Evolutionary conservation across 2,329 filamentous ascomycete species (phyloP).

Genomic region (Aureobasidium pullulans): DNA sequence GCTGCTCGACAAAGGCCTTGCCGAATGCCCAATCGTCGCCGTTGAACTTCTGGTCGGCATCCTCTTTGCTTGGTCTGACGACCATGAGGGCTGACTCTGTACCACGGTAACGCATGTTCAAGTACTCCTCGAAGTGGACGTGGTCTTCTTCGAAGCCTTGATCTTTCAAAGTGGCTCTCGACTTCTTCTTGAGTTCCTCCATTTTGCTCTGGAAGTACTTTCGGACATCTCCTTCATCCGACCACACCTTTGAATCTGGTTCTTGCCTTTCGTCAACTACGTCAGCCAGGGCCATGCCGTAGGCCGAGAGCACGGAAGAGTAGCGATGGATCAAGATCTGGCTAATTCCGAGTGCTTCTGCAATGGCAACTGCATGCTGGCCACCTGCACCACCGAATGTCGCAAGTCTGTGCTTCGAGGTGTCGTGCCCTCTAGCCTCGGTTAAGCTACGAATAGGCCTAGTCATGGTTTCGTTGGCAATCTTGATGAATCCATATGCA

Average conservation of each 20-base stretch:
- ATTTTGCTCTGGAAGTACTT: slow-evolving; percentile 65
- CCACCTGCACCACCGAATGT: slow-evolving; percentile 90
- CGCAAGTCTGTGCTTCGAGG: slow-evolving; percentile 79
- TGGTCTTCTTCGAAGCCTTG: slow-evolving; percentile 72
- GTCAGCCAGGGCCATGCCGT: slow-evolving; percentile 87
- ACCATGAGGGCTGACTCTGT: slow-evolving; percentile 91
- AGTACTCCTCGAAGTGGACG: slow-evolving; percentile 81
- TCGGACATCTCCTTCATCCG: slow-evolving; percentile 50
- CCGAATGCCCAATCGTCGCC: slow-evolving; percentile 75
- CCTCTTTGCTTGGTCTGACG: slow-evolving; percentile 60
- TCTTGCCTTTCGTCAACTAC: slow-evolving; percentile 89
- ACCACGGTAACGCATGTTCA: slow-evolving; percentile 88
- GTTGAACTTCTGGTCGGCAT: slow-evolving; percentile 51
- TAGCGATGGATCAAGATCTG: slow-evolving; percentile 84
- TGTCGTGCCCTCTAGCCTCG: slow-evolving; percentile 87
- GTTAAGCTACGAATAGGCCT: slow-evolving; percentile 84
- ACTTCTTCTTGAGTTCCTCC: slow-evolving; percentile 70
- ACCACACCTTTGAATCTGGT: slow-evolving; percentile 57
- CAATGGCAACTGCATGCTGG: slow-evolving; percentile 88
- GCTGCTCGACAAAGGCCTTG: slow-evolving; percentile 75
- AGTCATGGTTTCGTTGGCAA: slow-evolving; percentile 88
- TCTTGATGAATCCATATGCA: slow-evolving; percentile 80
- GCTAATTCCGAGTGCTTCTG: slow-evolving; percentile 71
- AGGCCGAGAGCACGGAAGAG: slow-evolving; percentile 82
- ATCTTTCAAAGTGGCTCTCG: slow-evolving; percentile 56